phyloP scores from a whole-genome alignment of 2,329 filamentous ascomycete genomes.

The Xylogone sp. region DNA sequence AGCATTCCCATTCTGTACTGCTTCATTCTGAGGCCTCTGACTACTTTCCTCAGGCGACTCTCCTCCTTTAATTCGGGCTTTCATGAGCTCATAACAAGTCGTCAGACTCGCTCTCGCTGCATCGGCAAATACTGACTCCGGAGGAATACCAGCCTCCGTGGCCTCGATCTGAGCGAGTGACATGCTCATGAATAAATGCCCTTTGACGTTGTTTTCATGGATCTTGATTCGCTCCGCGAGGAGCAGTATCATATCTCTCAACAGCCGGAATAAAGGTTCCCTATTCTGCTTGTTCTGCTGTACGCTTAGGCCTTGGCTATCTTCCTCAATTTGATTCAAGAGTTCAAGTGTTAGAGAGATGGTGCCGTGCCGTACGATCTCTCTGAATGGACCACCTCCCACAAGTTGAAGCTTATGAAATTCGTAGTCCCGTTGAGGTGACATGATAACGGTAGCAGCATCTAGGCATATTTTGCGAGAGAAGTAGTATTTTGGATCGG shows the following conservation, averaged over 20 bases:
- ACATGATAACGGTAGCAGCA: slow-evolving; percentile 26
- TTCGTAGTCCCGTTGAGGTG: slow-evolving; percentile 16
- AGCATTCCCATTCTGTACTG: neutral
- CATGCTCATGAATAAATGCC: slow-evolving; percentile 36
- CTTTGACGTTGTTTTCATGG: slow-evolving; percentile 43
- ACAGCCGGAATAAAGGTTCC: slow-evolving; percentile 28
- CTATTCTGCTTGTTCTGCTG: slow-evolving; percentile 24
- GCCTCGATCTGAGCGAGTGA: slow-evolving; percentile 36
- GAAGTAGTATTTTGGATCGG: slow-evolving; percentile 44
- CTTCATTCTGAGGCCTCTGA: too few species aligned
- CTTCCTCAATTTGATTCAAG: slow-evolving; percentile 40
- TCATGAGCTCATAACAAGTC: slow-evolving; percentile 15
- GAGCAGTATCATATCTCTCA: slow-evolving; percentile 26
- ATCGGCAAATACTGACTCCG: slow-evolving; percentile 10
- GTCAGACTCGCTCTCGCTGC: slow-evolving; percentile 14
- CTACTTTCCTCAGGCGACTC: neutral
- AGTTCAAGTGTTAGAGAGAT: slow-evolving; percentile 44
- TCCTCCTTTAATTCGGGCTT: neutral
- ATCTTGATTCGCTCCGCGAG: slow-evolving; percentile 30
- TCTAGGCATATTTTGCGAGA: slow-evolving; percentile 46
- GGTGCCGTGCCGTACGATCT: slow-evolving; percentile 34
- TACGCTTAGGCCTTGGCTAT: slow-evolving; percentile 26
- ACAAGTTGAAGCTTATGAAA: slow-evolving; percentile 34
- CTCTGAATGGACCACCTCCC: slow-evolving; percentile 38
- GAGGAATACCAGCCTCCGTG: slow-evolving; percentile 9